Conservation (phyloP, 306 rosid species). For the Pueraria montana region DNA sequence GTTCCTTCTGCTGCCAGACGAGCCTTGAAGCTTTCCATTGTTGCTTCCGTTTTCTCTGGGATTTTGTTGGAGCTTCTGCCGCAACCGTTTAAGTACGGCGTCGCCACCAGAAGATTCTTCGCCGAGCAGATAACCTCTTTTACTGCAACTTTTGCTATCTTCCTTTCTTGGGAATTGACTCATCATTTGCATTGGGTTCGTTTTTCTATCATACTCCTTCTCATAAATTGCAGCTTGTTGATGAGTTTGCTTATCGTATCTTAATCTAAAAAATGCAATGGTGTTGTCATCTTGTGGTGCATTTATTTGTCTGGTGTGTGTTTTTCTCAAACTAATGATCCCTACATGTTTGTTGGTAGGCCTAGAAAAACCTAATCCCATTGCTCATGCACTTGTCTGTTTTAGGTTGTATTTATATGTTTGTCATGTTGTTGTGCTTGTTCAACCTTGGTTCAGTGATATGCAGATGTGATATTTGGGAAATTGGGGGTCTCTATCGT, state of each 20-base stretch:
- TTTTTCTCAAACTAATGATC: neutral
- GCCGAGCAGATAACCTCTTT: constrained; percentile 61
- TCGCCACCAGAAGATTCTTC: constrained; percentile 54
- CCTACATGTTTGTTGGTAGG: neutral
- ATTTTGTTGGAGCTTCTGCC: constrained; percentile 63
- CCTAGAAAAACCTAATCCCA: neutral
- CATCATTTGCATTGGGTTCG: constrained; percentile 86
- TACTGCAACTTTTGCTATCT: constrained; percentile 70
- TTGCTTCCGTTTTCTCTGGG: constrained; percentile 69
- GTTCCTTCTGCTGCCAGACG: constrained; percentile 68
- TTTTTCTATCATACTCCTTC: constrained; percentile 26
- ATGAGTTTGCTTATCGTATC: no score
- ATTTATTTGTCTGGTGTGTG: neutral
- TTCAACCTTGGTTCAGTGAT: neutral
- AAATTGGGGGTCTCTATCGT: neutral
- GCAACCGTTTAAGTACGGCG: constrained; percentile 49
- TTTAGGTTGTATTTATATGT: neutral
- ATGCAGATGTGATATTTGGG: constrained; percentile 4
- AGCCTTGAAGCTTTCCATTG: constrained; percentile 73
- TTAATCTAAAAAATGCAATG: no score
- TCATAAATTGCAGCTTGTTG: neutral
- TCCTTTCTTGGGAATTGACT: constrained; percentile 88
- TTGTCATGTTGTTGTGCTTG: neutral
- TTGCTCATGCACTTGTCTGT: neutral
- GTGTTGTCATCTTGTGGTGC: neutral